These are phyloP conservation scores for Syzygium aqueum DNA, from an alignment of 345 rosid species.

Conservation along the genomic window DNA sequence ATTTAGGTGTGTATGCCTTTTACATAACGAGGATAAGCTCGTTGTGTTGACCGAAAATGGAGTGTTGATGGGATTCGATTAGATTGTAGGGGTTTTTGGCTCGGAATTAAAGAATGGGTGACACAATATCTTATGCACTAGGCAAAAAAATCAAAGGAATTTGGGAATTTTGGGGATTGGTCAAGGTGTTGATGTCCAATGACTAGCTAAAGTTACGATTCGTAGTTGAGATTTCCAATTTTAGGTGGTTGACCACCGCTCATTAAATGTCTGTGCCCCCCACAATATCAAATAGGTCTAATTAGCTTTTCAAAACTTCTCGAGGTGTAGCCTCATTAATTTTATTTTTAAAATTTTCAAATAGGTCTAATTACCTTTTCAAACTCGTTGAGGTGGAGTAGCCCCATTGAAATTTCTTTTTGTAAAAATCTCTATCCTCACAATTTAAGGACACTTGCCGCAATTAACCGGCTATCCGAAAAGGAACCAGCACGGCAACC, in stretches of 20 bases:
- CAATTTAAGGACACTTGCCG: neutral
- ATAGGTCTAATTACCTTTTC: too few relatives aligned
- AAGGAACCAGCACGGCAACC: neutral
- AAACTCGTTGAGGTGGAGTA: too few relatives aligned
- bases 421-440: neutral
- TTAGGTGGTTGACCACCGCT: constrained; percentile 9
- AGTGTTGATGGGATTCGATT: neutral
- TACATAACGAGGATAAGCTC: neutral
- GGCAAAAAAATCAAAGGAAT: neutral
- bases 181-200: neutral
- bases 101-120: neutral
- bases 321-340: neutral
- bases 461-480: too few relatives aligned
- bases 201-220: neutral
- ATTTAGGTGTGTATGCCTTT: neutral
- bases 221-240: constrained; percentile 14
- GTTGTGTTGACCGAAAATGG: neutral
- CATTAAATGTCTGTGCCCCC: neutral
- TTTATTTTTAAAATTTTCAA: too few relatives aligned
- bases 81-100: neutral
- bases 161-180: neutral
- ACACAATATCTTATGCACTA: neutral
- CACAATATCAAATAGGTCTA: neutral
- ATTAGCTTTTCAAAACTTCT: neutral
- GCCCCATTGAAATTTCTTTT: too few relatives aligned